Evolutionary conservation across 202 grass and related monocot genomes (phyloP).

Genomic region (Setaria italica): DNA sequence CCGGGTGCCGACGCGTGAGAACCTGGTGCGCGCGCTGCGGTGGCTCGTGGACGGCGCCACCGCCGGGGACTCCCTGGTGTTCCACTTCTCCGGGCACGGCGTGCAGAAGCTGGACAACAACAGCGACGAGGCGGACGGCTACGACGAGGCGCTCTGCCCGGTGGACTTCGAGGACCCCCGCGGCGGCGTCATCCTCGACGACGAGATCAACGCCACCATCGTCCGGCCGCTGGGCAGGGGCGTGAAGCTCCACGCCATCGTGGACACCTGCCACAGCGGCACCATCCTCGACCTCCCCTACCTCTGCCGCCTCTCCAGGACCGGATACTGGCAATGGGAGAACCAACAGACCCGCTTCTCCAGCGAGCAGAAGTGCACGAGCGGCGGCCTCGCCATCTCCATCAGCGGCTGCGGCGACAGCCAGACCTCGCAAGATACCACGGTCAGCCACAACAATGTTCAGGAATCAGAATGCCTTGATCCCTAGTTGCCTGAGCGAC

Average conservation of each 20-base stretch:
- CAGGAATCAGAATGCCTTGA: not conserved
- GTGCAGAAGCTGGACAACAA: conserved; percentile 75
- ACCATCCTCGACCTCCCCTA: conserved; percentile 87
- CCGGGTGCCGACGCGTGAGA: conserved; percentile 59
- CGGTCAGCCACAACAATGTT: conserved; percentile 36
- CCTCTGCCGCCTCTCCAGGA: conserved; percentile 84
- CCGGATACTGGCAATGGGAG: conserved; percentile 82
- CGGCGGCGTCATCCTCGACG: conserved; percentile 71
- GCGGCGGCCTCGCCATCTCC: conserved; percentile 75
- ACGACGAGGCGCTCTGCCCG: conserved; percentile 91
- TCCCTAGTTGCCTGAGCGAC: too few relatives aligned
- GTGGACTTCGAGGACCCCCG: conserved; percentile 62
- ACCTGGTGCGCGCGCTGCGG: conserved; percentile 69
- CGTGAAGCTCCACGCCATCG: conserved; percentile 79
- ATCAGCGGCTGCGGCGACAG: conserved; percentile 91
- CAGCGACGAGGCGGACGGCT: conserved; percentile 83
- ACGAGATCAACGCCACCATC: conserved; percentile 80
- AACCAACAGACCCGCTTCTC: conserved; percentile 52
- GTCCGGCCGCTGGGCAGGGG: conserved; percentile 67
- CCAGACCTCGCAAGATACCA: conserved; percentile 74
- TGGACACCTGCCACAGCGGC: conserved; percentile 93
- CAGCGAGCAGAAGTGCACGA: conserved; percentile 56
- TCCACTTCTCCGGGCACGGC: conserved; percentile 92
- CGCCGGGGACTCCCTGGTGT: conserved; percentile 75
- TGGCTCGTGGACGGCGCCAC: conserved; percentile 76